Percentiles rank a stretch among this genome's conserved stretches.
Evolutionary conservation across 805 yeast genomes (phyloP).

Genomic region (Grigorovia humatica): DNA sequence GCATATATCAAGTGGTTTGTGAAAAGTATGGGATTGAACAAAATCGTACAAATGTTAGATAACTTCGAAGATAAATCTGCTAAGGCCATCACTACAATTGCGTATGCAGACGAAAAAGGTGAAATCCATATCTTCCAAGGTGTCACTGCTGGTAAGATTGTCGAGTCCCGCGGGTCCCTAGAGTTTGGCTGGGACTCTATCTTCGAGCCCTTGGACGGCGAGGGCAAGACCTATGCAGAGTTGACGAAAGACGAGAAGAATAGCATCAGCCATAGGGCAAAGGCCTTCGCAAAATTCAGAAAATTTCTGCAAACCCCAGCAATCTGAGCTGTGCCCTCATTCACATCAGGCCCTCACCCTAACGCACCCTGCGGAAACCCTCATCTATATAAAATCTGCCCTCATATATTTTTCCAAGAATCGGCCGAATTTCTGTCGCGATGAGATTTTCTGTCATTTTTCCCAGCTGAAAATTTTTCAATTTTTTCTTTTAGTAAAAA

Average conservation of each 20-base stretch:
- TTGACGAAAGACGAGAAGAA: slow-evolving; percentile 72
- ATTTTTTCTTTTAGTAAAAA: too few relatives aligned
- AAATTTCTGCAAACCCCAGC: slow-evolving; percentile 9
- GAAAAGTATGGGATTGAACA: slow-evolving; percentile 60
- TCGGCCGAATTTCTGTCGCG: too few relatives aligned
- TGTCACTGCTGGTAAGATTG: slow-evolving; percentile 69
- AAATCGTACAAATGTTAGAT: slow-evolving; percentile 64
- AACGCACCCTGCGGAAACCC: too few relatives aligned
- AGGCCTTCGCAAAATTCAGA: slow-evolving; percentile 66
- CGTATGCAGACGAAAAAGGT: slow-evolving; percentile 78
- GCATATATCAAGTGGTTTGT: slow-evolving; percentile 94
- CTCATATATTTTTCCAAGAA: too few relatives aligned
- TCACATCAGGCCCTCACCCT: too few relatives aligned
- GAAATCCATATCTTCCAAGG: slow-evolving; percentile 81
- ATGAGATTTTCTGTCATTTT: too few relatives aligned
- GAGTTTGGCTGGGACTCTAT: slow-evolving; percentile 93
- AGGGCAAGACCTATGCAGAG: slow-evolving; percentile 81
- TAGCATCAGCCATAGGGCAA: slow-evolving; percentile 75
- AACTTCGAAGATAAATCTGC: slow-evolving; percentile 82
- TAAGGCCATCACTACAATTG: slow-evolving; percentile 84
- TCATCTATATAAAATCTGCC: too few relatives aligned
- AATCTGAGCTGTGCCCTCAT: too few relatives aligned
- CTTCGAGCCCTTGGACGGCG: slow-evolving; percentile 52
- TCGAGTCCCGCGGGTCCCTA: slow-evolving; percentile 63
- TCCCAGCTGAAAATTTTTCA: background rate